Conservation (phyloP, 2,329 filamentous ascomycete genomes). For the Xylariomycetidae sp. region DNA sequence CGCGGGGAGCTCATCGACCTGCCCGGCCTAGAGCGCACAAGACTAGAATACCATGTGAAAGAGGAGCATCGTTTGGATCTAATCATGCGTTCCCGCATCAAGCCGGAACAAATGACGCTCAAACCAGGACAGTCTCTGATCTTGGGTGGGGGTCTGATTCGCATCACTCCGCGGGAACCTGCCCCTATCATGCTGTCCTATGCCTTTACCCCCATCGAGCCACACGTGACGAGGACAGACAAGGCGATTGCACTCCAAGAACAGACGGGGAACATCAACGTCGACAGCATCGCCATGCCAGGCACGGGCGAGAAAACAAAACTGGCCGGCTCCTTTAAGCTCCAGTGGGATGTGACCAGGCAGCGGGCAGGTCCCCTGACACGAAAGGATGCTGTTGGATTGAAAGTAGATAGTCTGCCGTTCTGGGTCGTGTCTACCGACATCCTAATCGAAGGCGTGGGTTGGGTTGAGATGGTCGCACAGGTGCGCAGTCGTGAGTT, state of each 20-base stretch:
- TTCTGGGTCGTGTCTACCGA: conserved; percentile 78
- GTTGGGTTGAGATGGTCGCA: conserved; percentile 83
- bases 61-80: conserved; percentile 60
- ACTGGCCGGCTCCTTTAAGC: conserved; percentile 67
- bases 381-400: conserved; percentile 52
- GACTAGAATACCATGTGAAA: conserved; percentile 64
- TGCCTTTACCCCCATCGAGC: conserved; percentile 72
- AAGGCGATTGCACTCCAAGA: conserved; percentile 73
- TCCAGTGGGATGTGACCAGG: conserved; percentile 80
- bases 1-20: conserved; percentile 90
- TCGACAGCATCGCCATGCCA: conserved; percentile 58
- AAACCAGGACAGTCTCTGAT: conserved; percentile 75
- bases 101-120: conserved; percentile 66
- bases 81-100: conserved; percentile 72
- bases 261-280: conserved; percentile 51
- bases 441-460: conserved; percentile 83
- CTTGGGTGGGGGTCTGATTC: conserved; percentile 77
- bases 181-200: conserved; percentile 69
- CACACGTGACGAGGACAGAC: conserved; percentile 71
- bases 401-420: conserved; percentile 63
- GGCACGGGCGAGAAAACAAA: conserved; percentile 52
- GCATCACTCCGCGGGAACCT: conserved; percentile 70
- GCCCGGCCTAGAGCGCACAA: conserved; percentile 72
- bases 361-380: conserved; percentile 69
- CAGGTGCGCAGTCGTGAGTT: conserved; percentile 64